Percentiles rank a stretch among this genome's conserved stretches.
These are phyloP conservation scores for Penicillium sp. DNA, from an alignment of 2,329 filamentous ascomycete genomes.

Conservation along the genomic window DNA sequence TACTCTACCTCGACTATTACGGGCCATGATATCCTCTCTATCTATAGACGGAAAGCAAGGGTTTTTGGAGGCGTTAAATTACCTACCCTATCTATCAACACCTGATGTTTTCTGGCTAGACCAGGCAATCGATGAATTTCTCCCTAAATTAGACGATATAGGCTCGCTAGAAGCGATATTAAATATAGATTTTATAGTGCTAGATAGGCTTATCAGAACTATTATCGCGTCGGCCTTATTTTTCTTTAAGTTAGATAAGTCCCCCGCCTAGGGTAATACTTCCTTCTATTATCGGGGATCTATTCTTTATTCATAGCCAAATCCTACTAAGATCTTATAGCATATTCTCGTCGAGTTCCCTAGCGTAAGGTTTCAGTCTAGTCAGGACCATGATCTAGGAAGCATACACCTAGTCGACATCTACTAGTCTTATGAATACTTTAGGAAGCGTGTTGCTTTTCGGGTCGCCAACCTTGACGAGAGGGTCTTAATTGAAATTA, in stretches of 20 bases:
- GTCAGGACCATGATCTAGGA: too few relatives aligned
- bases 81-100: constrained; percentile 1
- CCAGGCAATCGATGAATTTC: background rate
- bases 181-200: constrained; percentile 13
- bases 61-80: constrained; percentile 16
- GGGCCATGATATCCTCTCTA: constrained; percentile 21
- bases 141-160: constrained; percentile 17
- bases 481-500: constrained; percentile 10
- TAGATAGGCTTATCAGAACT: constrained; percentile 15
- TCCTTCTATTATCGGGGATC: constrained; percentile 18
- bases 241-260: constrained; percentile 23
- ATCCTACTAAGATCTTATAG: constrained; percentile 4
- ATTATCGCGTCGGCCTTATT: constrained; percentile 19
- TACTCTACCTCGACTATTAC: constrained; percentile 17
- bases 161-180: constrained; percentile 9
- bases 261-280: constrained; percentile 11
- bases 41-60: constrained; percentile 21
- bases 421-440: too few relatives aligned
- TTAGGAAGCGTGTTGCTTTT: too few relatives aligned
- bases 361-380: constrained; percentile 6
- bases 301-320: constrained; percentile 16
- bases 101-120: constrained; percentile 8
- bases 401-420: too few relatives aligned
- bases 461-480: constrained; percentile 16
- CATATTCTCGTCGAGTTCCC: constrained; percentile 11